Evolutionary conservation across 164 flowering plant genomes (phyloP).

Genomic region (Protea cynaroides): DNA sequence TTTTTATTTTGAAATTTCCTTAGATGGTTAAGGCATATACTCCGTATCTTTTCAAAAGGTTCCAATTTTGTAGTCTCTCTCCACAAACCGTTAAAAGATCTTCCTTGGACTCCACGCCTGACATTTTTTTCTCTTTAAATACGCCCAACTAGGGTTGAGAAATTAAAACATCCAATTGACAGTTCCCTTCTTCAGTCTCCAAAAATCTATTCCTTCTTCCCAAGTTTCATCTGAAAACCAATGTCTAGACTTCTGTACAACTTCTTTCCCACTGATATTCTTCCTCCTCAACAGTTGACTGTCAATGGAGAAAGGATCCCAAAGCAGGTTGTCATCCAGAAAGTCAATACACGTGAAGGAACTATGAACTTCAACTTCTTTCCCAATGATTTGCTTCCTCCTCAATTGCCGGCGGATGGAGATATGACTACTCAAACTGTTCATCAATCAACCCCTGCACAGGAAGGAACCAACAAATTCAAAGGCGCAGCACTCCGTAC

Average conservation of each 20-base stretch:
- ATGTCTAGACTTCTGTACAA: background rate
- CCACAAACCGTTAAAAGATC: too few species aligned
- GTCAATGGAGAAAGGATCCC: background rate
- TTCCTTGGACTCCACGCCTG: too few species aligned
- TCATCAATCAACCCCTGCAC: background rate
- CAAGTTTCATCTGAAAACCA: background rate
- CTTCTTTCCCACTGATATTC: constrained; percentile 1
- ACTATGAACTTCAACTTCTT: background rate
- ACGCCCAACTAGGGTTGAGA: too few species aligned
- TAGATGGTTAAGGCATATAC: too few species aligned
- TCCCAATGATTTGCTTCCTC: background rate
- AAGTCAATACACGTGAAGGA: background rate
- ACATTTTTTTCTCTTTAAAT: too few species aligned
- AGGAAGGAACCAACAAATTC: background rate
- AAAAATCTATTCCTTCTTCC: background rate
- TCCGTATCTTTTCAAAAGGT: too few species aligned
- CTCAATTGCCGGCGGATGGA: background rate
- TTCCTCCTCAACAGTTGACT: background rate
- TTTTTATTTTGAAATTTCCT: too few species aligned
- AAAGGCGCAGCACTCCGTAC: background rate
- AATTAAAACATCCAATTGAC: too few species aligned
- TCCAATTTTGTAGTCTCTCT: too few species aligned
- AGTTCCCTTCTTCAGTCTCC: background rate
- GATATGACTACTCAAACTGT: background rate
- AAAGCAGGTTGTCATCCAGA: background rate